Evolutionary conservation across 345 rosid genomes (phyloP).

Genomic region (Theobroma cacao): DNA sequence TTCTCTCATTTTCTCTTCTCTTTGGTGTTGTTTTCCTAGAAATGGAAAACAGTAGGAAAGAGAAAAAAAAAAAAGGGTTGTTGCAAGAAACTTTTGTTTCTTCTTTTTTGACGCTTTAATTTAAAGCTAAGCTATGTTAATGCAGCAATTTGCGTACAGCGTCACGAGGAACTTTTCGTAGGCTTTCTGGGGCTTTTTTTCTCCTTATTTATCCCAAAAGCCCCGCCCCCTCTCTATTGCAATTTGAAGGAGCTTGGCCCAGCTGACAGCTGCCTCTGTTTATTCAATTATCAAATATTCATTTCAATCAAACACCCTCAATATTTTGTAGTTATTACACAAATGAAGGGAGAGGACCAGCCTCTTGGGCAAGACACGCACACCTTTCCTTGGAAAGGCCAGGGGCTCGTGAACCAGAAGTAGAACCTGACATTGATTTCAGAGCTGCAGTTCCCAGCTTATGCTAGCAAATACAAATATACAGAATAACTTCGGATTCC

Average conservation of each 20-base stretch:
- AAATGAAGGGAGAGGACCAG: no score
- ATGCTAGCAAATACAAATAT: background rate
- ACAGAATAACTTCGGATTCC: background rate
- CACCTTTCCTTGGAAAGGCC: background rate
- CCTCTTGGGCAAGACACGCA: no score
- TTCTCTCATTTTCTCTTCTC: background rate
- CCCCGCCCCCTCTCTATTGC: background rate
- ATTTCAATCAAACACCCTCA: no score
- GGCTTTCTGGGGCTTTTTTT: background rate
- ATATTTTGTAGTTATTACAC: no score
- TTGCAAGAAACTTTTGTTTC: background rate
- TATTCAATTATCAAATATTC: no score
- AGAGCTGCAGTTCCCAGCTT: background rate
- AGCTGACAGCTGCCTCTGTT: background rate
- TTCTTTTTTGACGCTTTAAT: background rate
- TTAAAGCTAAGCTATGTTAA: constrained; percentile 3
- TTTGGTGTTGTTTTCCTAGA: background rate
- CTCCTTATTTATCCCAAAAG: background rate
- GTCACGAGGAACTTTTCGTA: constrained; percentile 4
- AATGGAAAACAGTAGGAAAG: background rate
- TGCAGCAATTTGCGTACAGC: constrained; percentile 10
- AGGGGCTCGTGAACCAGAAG: no score
- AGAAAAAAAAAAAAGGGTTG: background rate
- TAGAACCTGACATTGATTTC: background rate
- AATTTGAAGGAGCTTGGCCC: background rate